These are phyloP conservation scores for Neonectria faginata DNA, from an alignment of 2,329 filamentous ascomycete species.

Conservation along the genomic window DNA sequence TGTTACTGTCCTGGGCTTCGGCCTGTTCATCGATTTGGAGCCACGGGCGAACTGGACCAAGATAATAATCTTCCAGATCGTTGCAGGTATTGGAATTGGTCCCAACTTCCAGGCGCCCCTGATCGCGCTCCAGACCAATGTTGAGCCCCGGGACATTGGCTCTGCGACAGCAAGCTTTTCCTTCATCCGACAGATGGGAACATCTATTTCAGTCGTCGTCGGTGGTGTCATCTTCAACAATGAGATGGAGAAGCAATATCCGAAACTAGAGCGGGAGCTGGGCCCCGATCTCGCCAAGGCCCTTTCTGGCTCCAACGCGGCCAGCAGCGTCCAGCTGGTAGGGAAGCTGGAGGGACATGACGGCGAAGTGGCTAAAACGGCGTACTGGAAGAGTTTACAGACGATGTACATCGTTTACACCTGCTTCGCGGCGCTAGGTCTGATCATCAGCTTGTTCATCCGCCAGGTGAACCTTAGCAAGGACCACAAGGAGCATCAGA, in stretches of 20 bases:
- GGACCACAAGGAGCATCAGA: slow-evolving; percentile 69
- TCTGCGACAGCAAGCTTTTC: slow-evolving; percentile 75
- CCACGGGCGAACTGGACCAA: slow-evolving; percentile 65
- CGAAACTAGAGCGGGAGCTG: slow-evolving; percentile 61
- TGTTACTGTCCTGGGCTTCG: slow-evolving; percentile 73
- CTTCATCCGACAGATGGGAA: slow-evolving; percentile 77
- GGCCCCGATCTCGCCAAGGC: slow-evolving; percentile 61
- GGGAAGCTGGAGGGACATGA: slow-evolving; percentile 61
- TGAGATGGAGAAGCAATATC: slow-evolving; percentile 69
- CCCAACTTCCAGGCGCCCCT: slow-evolving; percentile 77
- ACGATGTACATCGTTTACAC: slow-evolving; percentile 71
- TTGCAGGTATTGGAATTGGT: slow-evolving; percentile 73
- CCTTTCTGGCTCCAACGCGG: slow-evolving; percentile 70
- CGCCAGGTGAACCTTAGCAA: slow-evolving; percentile 63
- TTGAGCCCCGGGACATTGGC: slow-evolving; percentile 73
- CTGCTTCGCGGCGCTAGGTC: slow-evolving; percentile 59
- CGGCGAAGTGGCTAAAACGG: slow-evolving; percentile 55
- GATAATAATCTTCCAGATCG: slow-evolving; percentile 70
- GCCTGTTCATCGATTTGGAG: slow-evolving; percentile 72
- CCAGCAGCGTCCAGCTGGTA: slow-evolving; percentile 70
- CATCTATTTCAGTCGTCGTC: slow-evolving; percentile 75
- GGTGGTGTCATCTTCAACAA: slow-evolving; percentile 87
- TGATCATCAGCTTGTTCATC: slow-evolving; percentile 62
- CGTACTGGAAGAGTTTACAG: slow-evolving; percentile 63
- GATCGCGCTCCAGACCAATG: slow-evolving; percentile 74